Percentiles rank a stretch among this genome's conserved stretches.
Conservation (phyloP, 2,329 filamentous ascomycete genomes). For the Aspergillus ochraceoroseus region DNA sequence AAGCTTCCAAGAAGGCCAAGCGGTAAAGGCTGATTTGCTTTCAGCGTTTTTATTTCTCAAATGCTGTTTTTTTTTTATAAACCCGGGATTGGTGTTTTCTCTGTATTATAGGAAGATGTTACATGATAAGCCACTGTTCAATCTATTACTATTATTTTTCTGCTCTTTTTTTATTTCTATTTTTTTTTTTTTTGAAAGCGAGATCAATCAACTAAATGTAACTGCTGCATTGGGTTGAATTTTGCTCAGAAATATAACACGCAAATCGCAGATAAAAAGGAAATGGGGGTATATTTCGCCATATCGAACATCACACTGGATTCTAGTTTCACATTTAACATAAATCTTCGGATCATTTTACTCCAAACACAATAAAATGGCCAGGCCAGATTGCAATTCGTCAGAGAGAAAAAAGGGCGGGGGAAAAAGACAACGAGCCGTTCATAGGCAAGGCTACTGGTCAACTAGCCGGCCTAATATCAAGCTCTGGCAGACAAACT, state of each 20-base stretch:
- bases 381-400: no score
- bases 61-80: slow-evolving; percentile 2
- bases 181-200: no score
- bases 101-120: slow-evolving; percentile 35
- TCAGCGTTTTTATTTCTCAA: neutral
- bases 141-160: slow-evolving; percentile 9
- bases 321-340: neutral
- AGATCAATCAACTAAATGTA: no score
- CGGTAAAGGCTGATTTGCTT: slow-evolving; percentile 22
- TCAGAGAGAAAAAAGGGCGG: no score
- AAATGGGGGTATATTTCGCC: slow-evolving; percentile 9
- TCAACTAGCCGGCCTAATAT: slow-evolving; percentile 77
- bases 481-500: slow-evolving; percentile 86
- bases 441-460: slow-evolving; percentile 36
- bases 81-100: slow-evolving; percentile 24
- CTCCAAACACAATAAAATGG: slow-evolving; percentile 1
- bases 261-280: neutral
- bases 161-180: no score
- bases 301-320: neutral
- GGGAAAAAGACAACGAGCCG: no score
- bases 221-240: no score
- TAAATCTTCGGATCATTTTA: neutral
- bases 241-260: neutral
- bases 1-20: slow-evolving; percentile 38
- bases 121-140: slow-evolving; percentile 8